Percentiles rank a stretch among this genome's conserved stretches.
These are phyloP conservation scores for Mycena rebaudengoi DNA, from an alignment of 768 basidiomycete genomes.

Conservation along the genomic window DNA sequence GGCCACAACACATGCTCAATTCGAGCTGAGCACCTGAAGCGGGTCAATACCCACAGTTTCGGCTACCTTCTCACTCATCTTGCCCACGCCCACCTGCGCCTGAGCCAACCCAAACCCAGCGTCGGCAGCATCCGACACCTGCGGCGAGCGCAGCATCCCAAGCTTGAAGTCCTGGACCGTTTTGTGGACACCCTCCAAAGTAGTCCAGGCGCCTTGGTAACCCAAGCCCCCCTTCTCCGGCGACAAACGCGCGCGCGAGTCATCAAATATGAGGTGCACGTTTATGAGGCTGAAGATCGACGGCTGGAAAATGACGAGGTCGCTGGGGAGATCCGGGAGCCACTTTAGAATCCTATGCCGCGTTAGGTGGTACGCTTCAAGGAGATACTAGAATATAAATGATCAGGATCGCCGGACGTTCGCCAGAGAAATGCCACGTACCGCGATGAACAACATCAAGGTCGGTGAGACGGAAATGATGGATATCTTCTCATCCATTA, in stretches of 20 bases:
- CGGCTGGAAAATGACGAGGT: constrained; percentile 65
- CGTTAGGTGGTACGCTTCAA: constrained; percentile 64
- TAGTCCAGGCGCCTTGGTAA: constrained; percentile 66
- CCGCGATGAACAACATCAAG: constrained; percentile 65
- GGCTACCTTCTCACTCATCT: constrained; percentile 36
- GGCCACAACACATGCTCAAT: too few species aligned
- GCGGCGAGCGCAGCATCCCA: constrained; percentile 45
- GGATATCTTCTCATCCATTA: constrained; percentile 62
- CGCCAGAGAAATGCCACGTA: background rate
- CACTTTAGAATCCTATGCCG: constrained; percentile 48
- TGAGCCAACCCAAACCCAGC: constrained; percentile 46
- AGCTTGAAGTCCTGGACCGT: constrained; percentile 59
- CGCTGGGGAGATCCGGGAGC: constrained; percentile 55
- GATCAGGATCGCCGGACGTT: background rate
- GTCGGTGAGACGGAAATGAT: constrained; percentile 70
- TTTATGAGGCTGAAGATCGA: constrained; percentile 61
- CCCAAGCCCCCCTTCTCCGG: constrained; percentile 70
- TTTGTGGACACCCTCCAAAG: constrained; percentile 63
- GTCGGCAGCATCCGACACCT: constrained; percentile 53
- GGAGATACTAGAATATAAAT: constrained; percentile 40
- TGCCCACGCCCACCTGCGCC: constrained; percentile 37
- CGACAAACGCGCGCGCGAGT: constrained; percentile 66
- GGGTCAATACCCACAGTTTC: constrained; percentile 39
- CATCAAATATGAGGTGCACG: constrained; percentile 69
- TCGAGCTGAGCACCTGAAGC: too few species aligned